These are phyloP conservation scores for Colletotrichum somersetense DNA, from an alignment of 2,329 filamentous ascomycete species.

Conservation along the genomic window DNA sequence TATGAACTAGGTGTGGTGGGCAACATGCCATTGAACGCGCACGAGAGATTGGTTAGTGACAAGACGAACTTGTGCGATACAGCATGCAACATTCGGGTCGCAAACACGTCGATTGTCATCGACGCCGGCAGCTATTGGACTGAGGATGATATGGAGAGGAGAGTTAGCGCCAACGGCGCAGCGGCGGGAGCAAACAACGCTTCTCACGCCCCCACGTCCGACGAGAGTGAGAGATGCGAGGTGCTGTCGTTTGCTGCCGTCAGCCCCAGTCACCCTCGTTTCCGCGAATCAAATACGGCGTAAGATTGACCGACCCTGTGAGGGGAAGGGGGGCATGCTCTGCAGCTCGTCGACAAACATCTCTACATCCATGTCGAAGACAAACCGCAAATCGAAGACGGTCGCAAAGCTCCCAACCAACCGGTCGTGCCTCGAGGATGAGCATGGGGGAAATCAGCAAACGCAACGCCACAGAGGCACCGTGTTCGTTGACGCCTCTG, in stretches of 20 bases:
- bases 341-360: neutral
- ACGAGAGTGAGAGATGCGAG: neutral
- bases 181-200: neutral
- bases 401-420: neutral
- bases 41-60: neutral
- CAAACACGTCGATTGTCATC: neutral
- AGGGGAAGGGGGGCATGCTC: neutral
- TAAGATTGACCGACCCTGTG: neutral
- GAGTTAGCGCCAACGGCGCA: neutral
- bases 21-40: neutral
- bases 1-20: neutral
- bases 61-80: neutral
- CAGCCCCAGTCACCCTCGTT: neutral
- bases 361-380: neutral
- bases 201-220: neutral
- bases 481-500: neutral
- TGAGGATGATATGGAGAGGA: neutral
- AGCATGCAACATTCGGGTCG: neutral
- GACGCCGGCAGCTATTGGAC: neutral
- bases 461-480: neutral
- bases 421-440: neutral
- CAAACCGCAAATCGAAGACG: neutral
- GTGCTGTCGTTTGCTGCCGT: conserved; percentile 4
- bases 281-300: neutral
- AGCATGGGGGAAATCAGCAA: neutral